phyloP scores from a whole-genome alignment of 441 rosid species.

The Eutrema salsugineum region DNA sequence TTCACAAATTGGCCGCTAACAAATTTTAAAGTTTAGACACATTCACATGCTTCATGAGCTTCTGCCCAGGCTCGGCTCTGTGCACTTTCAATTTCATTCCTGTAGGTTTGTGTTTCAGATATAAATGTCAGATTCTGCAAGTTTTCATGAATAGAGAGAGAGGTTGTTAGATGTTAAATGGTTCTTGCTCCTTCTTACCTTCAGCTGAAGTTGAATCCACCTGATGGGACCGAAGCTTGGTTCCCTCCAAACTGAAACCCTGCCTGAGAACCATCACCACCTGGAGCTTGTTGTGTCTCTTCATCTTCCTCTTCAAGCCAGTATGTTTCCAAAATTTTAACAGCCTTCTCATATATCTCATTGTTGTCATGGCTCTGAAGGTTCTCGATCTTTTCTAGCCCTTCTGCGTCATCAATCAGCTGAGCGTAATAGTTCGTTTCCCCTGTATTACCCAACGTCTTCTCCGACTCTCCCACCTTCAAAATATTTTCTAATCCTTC shows the following conservation, averaged over 20 bases:
- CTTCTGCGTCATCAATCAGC: constrained; percentile 80
- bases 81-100: constrained; percentile 10
- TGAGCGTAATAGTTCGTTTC: constrained; percentile 68
- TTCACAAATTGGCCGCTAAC: too few relatives aligned
- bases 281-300: constrained; percentile 62
- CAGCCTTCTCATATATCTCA: constrained; percentile 79
- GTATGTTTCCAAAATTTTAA: constrained; percentile 75
- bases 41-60: too few relatives aligned
- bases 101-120: constrained; percentile 13
- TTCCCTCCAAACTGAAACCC: constrained; percentile 64
- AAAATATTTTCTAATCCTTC: constrained; percentile 87
- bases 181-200: constrained; percentile 33
- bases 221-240: constrained; percentile 62
- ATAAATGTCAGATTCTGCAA: neutral
- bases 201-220: constrained; percentile 85
- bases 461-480: constrained; percentile 86
- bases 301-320: constrained; percentile 89
- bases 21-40: too few relatives aligned
- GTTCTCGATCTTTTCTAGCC: constrained; percentile 74
- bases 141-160: neutral
- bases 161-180: neutral
- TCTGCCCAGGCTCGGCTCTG: too few relatives aligned
- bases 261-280: constrained; percentile 40
- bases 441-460: constrained; percentile 46
- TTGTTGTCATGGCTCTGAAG: constrained; percentile 71